Percentiles rank a stretch among this genome's conserved stretches.
These are phyloP conservation scores for Glycyrrhiza uralensis DNA, from an alignment of 306 rosid species.

Conservation along the genomic window DNA sequence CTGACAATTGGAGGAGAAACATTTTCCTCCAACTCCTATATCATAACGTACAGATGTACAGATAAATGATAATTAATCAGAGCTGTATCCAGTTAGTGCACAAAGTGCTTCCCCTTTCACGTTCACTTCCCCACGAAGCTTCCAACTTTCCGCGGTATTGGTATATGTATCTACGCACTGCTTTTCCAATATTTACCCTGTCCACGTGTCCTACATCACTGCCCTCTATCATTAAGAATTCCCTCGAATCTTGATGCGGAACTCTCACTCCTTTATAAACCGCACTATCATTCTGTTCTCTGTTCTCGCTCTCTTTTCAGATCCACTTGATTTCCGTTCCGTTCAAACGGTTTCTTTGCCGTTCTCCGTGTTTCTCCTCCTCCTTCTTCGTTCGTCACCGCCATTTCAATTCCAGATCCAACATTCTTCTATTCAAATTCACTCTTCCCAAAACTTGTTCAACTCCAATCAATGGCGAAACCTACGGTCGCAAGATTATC, in stretches of 20 bases:
- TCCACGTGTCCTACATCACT: constrained; percentile 29
- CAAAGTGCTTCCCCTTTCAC: neutral
- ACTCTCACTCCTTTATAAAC: constrained; percentile 17
- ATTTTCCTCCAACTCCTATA: too few relatives aligned
- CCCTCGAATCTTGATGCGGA: constrained; percentile 37
- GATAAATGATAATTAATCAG: neutral
- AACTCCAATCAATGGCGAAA: constrained; percentile 42
- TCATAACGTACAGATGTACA: too few relatives aligned
- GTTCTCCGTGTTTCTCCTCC: neutral
- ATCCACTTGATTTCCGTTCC: constrained; percentile 27
- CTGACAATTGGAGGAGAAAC: too few relatives aligned
- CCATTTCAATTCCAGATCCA: constrained; percentile 39
- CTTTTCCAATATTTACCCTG: neutral
- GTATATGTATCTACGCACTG: neutral
- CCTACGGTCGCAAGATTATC: constrained; percentile 20
- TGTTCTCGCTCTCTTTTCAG: constrained; percentile 24
- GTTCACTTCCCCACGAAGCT: constrained; percentile 3
- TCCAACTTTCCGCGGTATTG: constrained; percentile 13
- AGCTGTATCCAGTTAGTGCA: constrained; percentile 3
- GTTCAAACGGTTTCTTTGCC: constrained; percentile 21
- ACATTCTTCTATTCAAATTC: constrained; percentile 19
- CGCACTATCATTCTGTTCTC: neutral
- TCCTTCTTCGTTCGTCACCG: neutral
- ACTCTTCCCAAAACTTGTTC: neutral
- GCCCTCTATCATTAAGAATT: neutral